phyloP scores from a whole-genome alignment of 1,284 basidiomycete species.

The Cystobasidiaceae sp. region DNA sequence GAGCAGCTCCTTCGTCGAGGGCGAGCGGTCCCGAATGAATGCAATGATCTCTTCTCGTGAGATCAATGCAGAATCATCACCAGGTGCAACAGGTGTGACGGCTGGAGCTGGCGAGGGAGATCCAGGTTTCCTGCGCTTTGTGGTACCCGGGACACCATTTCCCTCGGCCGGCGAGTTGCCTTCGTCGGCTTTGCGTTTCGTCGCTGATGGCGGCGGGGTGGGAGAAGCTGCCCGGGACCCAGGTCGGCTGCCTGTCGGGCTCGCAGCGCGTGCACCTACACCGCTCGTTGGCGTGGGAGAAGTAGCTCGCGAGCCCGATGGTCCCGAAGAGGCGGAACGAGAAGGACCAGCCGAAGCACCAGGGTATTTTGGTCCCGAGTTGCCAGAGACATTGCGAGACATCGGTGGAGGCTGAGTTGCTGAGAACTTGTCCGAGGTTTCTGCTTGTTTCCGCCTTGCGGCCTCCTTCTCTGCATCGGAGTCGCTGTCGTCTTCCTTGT shows the following conservation, averaged over 20 bases:
- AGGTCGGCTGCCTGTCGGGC: conserved; percentile 7
- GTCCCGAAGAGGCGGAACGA: conserved; percentile 2
- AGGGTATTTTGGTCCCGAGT: conserved; percentile 22
- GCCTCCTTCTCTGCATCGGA: conserved; percentile 11
- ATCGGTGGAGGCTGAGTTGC: conserved; percentile 10
- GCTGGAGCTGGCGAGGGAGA: conserved; percentile 21
- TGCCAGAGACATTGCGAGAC: conserved; percentile 8
- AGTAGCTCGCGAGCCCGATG: conserved; percentile 21
- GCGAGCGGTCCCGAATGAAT: conserved; percentile 6
- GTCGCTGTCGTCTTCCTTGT: conserved; percentile 19
- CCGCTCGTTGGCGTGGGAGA: conserved; percentile 8
- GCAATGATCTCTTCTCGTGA: conserved; percentile 19
- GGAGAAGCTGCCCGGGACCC: conserved; percentile 29
- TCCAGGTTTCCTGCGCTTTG: conserved; percentile 26
- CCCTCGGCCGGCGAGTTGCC: conserved; percentile 9
- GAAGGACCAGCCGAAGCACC: conserved; percentile 13
- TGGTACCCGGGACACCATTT: neutral
- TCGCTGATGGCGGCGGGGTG: conserved; percentile 20
- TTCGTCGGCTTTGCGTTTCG: conserved; percentile 30
- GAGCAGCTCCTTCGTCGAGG: conserved; percentile 29
- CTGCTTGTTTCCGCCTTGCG: conserved; percentile 4
- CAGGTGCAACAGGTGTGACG: neutral
- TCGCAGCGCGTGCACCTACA: too few species aligned
- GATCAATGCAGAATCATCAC: conserved; percentile 28
- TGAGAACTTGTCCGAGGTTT: conserved; percentile 1